Evolutionary conservation across 1,139 yeast genomes (phyloP).

Genomic region (Fermentozyma sake): DNA sequence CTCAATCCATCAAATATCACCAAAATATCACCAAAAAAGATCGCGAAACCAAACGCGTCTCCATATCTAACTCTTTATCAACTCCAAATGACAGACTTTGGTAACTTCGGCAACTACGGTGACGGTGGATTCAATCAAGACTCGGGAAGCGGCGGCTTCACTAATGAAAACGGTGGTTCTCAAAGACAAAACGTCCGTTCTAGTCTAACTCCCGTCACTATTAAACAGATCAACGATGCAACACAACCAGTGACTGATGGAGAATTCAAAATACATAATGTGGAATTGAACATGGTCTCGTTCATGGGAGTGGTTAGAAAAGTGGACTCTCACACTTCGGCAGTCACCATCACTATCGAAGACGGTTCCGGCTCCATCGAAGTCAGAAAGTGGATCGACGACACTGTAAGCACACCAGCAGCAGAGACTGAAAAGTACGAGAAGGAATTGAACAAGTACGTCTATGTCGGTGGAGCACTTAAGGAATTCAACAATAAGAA

Average conservation of each 20-base stretch:
- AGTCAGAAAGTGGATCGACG: conserved; percentile 67
- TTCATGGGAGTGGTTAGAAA: conserved; percentile 65
- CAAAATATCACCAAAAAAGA: neutral
- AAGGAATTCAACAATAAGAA: conserved; percentile 68
- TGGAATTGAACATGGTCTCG: conserved; percentile 55
- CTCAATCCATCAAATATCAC: neutral
- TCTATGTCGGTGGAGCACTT: conserved; percentile 66
- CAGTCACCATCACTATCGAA: conserved; percentile 57
- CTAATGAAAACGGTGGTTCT: conserved; percentile 21
- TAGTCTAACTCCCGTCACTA: conserved; percentile 74
- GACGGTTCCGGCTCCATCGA: conserved; percentile 84
- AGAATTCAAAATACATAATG: conserved; percentile 64
- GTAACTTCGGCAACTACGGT: conserved; percentile 18
- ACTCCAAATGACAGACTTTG: conserved; percentile 17
- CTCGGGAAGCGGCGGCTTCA: conserved; percentile 29
- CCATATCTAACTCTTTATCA: neutral
- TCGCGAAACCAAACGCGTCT: conserved; percentile 2
- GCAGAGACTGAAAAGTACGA: conserved; percentile 30
- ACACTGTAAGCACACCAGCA: conserved; percentile 32
- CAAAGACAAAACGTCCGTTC: conserved; percentile 35
- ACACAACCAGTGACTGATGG: conserved; percentile 68
- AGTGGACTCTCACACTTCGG: conserved; percentile 51
- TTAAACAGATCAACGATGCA: conserved; percentile 71
- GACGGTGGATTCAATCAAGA: conserved; percentile 30
- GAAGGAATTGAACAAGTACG: conserved; percentile 43